Percentiles rank a stretch among this genome's conserved stretches.
These are phyloP conservation scores for Fomitiporia mediterranea DNA, from an alignment of 1,284 basidiomycete genomes.

Conservation along the genomic window DNA sequence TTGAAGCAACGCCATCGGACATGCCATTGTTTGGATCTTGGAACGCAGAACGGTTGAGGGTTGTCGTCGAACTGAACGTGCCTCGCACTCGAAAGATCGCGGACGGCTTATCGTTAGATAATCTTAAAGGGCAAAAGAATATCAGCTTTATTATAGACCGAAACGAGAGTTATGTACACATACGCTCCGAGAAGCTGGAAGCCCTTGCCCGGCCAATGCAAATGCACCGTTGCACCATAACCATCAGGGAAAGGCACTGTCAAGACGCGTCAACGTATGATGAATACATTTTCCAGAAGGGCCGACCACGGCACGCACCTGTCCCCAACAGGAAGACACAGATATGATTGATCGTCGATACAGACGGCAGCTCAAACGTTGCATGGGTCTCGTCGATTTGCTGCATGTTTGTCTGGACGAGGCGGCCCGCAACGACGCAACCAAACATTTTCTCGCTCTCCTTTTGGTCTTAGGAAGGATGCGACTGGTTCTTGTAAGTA, in stretches of 20 bases:
- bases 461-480: not conserved
- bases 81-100: constrained; percentile 85
- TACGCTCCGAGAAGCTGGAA: constrained; percentile 88
- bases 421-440: constrained; percentile 71
- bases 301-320: constrained; percentile 40
- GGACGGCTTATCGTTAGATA: constrained; percentile 89
- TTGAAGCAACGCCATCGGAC: constrained; percentile 27
- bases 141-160: constrained; percentile 3
- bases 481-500: no score
- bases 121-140: constrained; percentile 39
- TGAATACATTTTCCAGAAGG: not conserved
- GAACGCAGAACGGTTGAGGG: constrained; percentile 52
- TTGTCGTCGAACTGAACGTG: constrained; percentile 47
- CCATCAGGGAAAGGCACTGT: constrained; percentile 83
- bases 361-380: constrained; percentile 72
- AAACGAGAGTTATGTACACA: constrained; percentile 30
- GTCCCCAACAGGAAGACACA: constrained; percentile 86
- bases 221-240: constrained; percentile 86
- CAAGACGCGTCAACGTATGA: not conserved
- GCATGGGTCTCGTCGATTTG: constrained; percentile 85
- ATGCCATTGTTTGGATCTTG: constrained; percentile 26
- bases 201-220: constrained; percentile 85
- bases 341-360: constrained; percentile 81
- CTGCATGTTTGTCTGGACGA: constrained; percentile 68
- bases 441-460: constrained; percentile 53